Percentiles rank a stretch among this genome's conserved stretches.
These are phyloP conservation scores for Chlamydomonas sp. DNA, from an alignment of 139 green algal species.

Conservation along the genomic window DNA sequence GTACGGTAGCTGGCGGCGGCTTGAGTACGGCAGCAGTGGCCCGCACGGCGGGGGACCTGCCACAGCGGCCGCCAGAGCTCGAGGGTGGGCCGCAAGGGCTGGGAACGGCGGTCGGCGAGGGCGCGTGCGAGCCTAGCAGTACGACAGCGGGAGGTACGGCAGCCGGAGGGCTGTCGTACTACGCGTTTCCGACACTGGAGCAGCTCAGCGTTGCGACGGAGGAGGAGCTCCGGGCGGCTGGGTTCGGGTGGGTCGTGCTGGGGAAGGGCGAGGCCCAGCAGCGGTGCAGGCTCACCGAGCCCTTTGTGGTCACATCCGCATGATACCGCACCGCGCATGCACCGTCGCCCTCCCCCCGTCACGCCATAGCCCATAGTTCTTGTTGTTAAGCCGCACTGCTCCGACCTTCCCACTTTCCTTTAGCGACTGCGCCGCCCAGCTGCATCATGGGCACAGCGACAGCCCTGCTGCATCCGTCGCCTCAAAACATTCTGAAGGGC, in stretches of 20 bases:
- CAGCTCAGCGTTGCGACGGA: conserved; percentile 85
- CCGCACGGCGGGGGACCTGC: not conserved
- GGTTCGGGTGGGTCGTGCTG: conserved; percentile 79
- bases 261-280: not conserved
- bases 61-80: not conserved
- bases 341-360: not conserved
- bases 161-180: conserved; percentile 10
- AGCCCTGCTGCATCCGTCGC: too few species aligned
- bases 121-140: too few species aligned
- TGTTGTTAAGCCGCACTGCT: too few species aligned
- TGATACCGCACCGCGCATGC: not conserved
- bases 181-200: conserved; percentile 89
- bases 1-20: not conserved
- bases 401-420: too few species aligned
- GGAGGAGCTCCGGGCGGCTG: conserved; percentile 76
- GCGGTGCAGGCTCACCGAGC: not conserved
- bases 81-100: not conserved
- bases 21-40: not conserved
- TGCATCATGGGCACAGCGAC: too few species aligned
- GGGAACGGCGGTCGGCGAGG: not conserved
- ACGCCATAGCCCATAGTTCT: not conserved
- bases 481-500: too few species aligned
- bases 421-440: too few species aligned
- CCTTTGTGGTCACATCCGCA: not conserved
- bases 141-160: not conserved